Percentiles rank a stretch among this genome's conserved stretches.
These are phyloP conservation scores for Inosperma sp. DNA, from an alignment of 768 basidiomycete species.

Conservation along the genomic window DNA sequence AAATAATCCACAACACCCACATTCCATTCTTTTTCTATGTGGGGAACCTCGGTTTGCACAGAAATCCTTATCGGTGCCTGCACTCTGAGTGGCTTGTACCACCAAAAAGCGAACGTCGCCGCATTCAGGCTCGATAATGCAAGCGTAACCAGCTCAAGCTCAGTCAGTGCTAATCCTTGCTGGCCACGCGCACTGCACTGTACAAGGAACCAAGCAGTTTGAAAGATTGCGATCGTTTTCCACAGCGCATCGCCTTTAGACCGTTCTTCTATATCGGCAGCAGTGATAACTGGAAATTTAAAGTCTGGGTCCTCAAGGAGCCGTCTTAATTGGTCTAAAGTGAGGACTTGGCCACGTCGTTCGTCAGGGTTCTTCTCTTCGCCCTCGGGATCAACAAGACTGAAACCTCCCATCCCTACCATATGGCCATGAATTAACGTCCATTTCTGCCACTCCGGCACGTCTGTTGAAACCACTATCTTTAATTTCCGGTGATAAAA, in stretches of 20 bases:
- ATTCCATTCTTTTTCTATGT: too few species aligned
- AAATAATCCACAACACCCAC: too few species aligned
- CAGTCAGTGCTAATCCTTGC: too few species aligned
- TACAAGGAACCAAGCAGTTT: too few species aligned
- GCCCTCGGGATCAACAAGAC: neutral
- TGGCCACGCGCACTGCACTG: too few species aligned
- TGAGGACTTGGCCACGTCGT: neutral
- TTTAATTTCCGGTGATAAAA: neutral
- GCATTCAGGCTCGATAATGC: too few species aligned
- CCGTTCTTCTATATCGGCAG: conserved; percentile 6
- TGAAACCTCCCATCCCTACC: conserved; percentile 12
- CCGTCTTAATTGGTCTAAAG: neutral
- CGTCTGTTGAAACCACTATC: neutral
- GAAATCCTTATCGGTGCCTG: neutral
- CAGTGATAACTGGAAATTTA: neutral
- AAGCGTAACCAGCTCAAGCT: too few species aligned
- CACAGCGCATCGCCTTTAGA: conserved; percentile 25
- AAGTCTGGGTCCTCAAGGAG: neutral
- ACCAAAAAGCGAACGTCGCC: too few species aligned
- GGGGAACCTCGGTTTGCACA: too few species aligned
- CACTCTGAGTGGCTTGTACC: neutral
- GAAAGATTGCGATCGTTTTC: conserved; percentile 24
- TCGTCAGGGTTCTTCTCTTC: neutral
- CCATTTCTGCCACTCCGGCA: neutral
- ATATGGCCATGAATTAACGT: conserved; percentile 10